phyloP scores from a whole-genome alignment of 805 yeast genomes.

The Saccharomycopsis babjevae region DNA sequence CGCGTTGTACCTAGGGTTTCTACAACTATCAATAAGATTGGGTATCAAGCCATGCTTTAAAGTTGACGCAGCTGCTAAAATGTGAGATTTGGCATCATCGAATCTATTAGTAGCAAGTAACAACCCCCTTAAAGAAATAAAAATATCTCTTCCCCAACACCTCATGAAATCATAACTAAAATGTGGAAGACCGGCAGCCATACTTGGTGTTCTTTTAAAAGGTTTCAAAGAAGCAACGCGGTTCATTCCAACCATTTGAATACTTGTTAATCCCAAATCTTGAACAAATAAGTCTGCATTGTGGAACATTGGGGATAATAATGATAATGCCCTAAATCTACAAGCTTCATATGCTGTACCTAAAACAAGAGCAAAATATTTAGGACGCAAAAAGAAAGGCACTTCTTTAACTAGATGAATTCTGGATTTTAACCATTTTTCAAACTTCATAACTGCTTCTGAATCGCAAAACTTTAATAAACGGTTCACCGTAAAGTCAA shows the following conservation, averaged over 20 bases:
- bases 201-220: conserved; percentile 46
- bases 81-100: conserved; percentile 73
- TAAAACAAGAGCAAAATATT: conserved; percentile 74
- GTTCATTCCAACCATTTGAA: conserved; percentile 77
- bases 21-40: conserved; percentile 82
- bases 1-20: conserved; percentile 90
- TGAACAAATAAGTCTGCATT: conserved; percentile 65
- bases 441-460: conserved; percentile 44
- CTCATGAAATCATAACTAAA: conserved; percentile 87
- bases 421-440: conserved; percentile 59
- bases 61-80: conserved; percentile 79
- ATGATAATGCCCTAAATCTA: conserved; percentile 51
- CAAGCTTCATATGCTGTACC: conserved; percentile 81
- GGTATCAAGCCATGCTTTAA: conserved; percentile 94
- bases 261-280: conserved; percentile 65
- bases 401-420: conserved; percentile 50
- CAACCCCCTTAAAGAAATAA: conserved; percentile 77
- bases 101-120: conserved; percentile 66
- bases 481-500: conserved; percentile 62
- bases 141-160: conserved; percentile 98
- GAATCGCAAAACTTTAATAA: conserved; percentile 42
- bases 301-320: conserved; percentile 46
- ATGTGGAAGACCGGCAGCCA: conserved; percentile 97
- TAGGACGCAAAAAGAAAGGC: conserved; percentile 77
- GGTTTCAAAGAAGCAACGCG: conserved; percentile 71